Evolutionary conservation across 192 early-diverging fungal genomes (phyloP).

Genomic region (Coemansia sp.): DNA sequence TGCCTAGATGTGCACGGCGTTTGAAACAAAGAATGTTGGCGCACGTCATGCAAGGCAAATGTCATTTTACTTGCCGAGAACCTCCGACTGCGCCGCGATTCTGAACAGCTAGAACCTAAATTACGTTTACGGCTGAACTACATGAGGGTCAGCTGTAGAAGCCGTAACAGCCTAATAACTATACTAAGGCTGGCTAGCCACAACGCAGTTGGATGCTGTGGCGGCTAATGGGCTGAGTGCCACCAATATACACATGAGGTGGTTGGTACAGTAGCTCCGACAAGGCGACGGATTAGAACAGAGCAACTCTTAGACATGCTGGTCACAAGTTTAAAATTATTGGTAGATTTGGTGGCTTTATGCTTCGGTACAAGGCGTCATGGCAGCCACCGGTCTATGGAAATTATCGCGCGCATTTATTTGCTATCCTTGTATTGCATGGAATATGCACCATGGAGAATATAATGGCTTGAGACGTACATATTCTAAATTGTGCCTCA

Average conservation of each 20-base stretch:
- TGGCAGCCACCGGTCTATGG: constrained; percentile 4
- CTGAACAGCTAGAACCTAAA: background rate
- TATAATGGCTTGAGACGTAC: constrained; percentile 29
- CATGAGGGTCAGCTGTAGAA: background rate
- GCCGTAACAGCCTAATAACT: constrained; percentile 2
- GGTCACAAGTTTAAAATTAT: background rate
- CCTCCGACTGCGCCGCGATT: background rate
- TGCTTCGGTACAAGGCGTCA: background rate
- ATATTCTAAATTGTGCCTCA: constrained; percentile 18
- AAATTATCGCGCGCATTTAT: constrained; percentile 18
- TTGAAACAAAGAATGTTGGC: background rate
- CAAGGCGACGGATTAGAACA: background rate
- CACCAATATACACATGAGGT: background rate
- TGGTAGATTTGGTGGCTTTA: background rate
- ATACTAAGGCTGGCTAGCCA: background rate
- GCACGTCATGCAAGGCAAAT: background rate
- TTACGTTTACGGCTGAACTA: background rate
- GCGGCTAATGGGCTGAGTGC: background rate
- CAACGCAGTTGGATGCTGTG: background rate
- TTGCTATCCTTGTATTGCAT: background rate
- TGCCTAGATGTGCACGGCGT: background rate
- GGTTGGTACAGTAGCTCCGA: background rate
- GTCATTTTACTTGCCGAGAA: constrained; percentile 1
- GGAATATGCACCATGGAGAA: constrained; percentile 5
- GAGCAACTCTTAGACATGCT: background rate